A percentile compares a stretch with the other conserved stretches of the same genome.
These are phyloP conservation scores for Apiosordaria backusii DNA, from an alignment of 495 filamentous ascomycete species.

Conservation along the genomic window DNA sequence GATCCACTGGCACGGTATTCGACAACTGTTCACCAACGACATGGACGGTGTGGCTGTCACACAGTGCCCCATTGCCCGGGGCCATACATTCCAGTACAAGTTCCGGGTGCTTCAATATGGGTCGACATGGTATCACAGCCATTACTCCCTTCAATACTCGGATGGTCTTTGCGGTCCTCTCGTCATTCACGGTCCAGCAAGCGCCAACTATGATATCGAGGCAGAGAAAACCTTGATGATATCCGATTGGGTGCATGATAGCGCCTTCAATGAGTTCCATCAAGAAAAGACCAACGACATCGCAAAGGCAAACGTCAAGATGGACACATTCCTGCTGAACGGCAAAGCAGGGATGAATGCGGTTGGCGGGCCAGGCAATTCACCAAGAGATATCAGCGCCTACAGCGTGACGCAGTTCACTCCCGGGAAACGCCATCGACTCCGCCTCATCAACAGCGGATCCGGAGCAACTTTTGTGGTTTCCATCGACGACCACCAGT, in stretches of 20 bases:
- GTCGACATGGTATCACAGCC: conserved; percentile 58
- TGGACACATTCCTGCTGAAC: conserved; percentile 35
- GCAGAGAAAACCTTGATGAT: conserved; percentile 42
- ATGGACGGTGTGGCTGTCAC: conserved; percentile 44
- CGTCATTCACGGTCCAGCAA: conserved; percentile 49
- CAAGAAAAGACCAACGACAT: conserved; percentile 1
- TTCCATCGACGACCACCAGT: conserved; percentile 50
- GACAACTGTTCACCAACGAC: conserved; percentile 27
- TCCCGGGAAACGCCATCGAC: conserved; percentile 44
- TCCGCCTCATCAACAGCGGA: conserved; percentile 56
- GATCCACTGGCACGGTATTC: conserved; percentile 56
- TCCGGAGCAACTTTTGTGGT: conserved; percentile 50
- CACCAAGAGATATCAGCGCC: conserved; percentile 31
- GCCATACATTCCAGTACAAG: conserved; percentile 28
- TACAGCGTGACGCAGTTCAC: conserved; percentile 36
- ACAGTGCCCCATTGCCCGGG: conserved; percentile 50
- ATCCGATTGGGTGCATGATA: conserved; percentile 36
- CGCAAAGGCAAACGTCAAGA: conserved; percentile 8
- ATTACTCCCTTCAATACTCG: conserved; percentile 54
- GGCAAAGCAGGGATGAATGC: conserved; percentile 24
- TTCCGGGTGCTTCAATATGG: conserved; percentile 47
- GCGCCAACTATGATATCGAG: conserved; percentile 50
- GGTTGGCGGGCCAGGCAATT: conserved; percentile 23
- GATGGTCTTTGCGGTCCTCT: conserved; percentile 49
- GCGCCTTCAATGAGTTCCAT: conserved; percentile 19